Base-by-base conservation (phyloP, 2,329 filamentous ascomycete species). In the Dryadomyces quercus-mongolicae region DNA sequence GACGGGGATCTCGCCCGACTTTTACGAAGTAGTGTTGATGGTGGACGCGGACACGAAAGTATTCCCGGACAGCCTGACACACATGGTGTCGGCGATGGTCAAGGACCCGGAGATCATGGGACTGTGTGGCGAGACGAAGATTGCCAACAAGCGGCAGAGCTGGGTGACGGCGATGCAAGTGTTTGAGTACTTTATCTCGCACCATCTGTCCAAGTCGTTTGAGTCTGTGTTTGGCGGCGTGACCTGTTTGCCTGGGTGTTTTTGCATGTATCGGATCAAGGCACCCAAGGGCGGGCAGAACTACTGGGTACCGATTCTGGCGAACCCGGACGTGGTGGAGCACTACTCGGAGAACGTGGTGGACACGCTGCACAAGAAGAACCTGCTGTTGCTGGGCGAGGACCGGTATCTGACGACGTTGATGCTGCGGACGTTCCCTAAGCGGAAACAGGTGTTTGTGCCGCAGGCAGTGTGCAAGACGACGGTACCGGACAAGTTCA, bases 241-340 rank as follows among this genome's bases (percentile, higher is more conserved):
- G 57, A 98, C 93, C 60, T 98, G 93, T 77, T 77, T 98, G 62
- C 93, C 93, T 16, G 93, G 93, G 60, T 98, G 93, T 76, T 98
- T 98, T 83, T 96, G 90, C 78, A 98, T 98, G 94, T 98, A 98
- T 75, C 88, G 93, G 65, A 97, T 98, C 80, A 98, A 98, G 73
- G 88, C 93, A 34, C 94, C 93, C 57, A 98, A 98, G 74, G 93
- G 93, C 60, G 92, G 87, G 25, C 90, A 97, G 68, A 97, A 98
- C 74, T 98, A 97, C 73, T 98, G 93, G 93, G 93, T 98, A 22
- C 93, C 93, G 8, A 97, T 98, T 64, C 80, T 98, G 60, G 93
- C 93, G 62, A 98, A 98, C 68, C 94, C 94, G 2, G 94, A 98
- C 65, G 88, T 98, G 46, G 94, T 98, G 49, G 93, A 98, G 72